Base-by-base conservation (phyloP, 108 stramenopile species). In the Seminavis robusta region DNA sequence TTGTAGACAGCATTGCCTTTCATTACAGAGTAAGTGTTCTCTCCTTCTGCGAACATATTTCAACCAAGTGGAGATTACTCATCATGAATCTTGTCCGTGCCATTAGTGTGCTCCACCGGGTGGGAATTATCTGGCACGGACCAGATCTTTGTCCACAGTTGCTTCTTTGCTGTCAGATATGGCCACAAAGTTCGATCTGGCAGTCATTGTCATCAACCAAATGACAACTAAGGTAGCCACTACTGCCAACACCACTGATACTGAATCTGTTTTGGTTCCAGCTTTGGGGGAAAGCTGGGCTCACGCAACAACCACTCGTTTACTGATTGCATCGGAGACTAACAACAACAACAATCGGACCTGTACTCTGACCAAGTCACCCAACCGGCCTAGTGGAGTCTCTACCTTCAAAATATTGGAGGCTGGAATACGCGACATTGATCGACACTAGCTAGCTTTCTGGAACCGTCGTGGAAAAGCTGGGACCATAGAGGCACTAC, bases 241-340 rank as follows among this genome's bases (percentile, higher is more conserved):
- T 29, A 44, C 17, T 23, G 21, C 10, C 34, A 28, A 15, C 19
- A 52, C 42, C 33, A 45, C 32, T 45, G 50, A 47, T 31, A 61
- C 46, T 17, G 59, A 54, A 27, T 67, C 72, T 1, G 52, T 67
- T 28, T 26, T 80, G 36, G 88, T 90, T 23, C 95, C 97, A 6
- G 94, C 97, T 6, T 76, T 97, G 43, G 97, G 97, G 33, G 95
- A 95, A 46, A 77, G 90, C 11, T 97, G 97, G 97, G 90, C 97
- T 10, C 97, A 97, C 67, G 88, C 95, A 33, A 71, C 87, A 4
- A 80, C 94, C 1, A 93, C 92, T n/a, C 80, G 95, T 26, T 42
- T 96, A 19, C 24, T 92, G 40, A 51, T 87, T 20, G 59, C 54
- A 25, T 39, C 31, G 38, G 23, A 61, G 56, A n/a, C 60, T 54